Percentiles rank a stretch among this genome's conserved stretches.
Conservation (phyloP, 208 protist genomes). For the Wallacemonas sp. region DNA sequence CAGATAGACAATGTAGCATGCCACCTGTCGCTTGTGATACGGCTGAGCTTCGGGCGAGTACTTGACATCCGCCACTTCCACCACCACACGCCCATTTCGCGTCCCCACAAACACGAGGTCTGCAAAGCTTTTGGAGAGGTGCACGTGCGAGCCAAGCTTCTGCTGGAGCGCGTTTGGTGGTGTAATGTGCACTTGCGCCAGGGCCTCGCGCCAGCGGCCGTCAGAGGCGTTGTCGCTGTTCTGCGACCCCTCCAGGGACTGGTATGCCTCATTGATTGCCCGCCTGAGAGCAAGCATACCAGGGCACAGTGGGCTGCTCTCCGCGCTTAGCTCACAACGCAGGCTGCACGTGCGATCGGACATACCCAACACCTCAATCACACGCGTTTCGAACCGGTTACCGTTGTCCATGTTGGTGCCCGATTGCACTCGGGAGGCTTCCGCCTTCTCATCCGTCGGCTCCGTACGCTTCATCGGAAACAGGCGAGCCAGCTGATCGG, state of each 20-base stretch:
- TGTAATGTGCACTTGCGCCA: slow-evolving; percentile 9
- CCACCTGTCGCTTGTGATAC: slow-evolving; percentile 20
- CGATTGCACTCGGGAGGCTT: too few relatives aligned
- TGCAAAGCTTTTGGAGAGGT: slow-evolving; percentile 14
- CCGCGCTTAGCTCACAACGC: background rate
- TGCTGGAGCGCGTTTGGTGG: background rate
- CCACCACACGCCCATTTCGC: background rate
- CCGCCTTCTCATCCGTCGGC: too few relatives aligned
- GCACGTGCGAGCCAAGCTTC: background rate
- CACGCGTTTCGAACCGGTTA: background rate
- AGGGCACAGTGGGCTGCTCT: background rate
- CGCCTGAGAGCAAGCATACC: background rate
- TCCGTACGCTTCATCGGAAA: too few relatives aligned
- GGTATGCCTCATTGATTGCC: background rate
- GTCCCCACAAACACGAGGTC: slow-evolving; percentile 14
- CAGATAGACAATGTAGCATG: slow-evolving; percentile 20
- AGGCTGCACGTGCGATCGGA: background rate
- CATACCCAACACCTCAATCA: background rate
- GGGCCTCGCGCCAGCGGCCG: background rate
- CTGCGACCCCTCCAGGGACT: background rate
- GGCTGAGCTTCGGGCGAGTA: slow-evolving; percentile 14
- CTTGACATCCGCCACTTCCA: slow-evolving; percentile 23
- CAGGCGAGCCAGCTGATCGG: background rate
- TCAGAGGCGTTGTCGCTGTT: too few relatives aligned
- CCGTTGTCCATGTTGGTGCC: slow-evolving; percentile 2